A percentile compares a stretch with the other conserved stretches of the same genome.
phyloP scores from a whole-genome alignment of 2,329 filamentous ascomycete species.

The Xylaria sp. region DNA sequence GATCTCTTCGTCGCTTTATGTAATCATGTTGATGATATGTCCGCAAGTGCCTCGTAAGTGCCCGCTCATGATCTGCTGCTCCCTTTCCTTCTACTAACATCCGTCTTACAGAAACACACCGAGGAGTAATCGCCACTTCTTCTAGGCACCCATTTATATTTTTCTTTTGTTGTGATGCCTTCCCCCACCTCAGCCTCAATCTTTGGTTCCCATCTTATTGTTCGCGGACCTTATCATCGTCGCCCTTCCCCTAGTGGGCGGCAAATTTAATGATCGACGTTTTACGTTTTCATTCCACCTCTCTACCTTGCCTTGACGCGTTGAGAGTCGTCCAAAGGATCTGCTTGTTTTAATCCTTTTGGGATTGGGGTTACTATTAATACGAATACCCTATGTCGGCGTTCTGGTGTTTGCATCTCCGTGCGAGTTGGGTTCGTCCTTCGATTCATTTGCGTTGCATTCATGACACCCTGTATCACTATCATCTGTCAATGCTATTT shows the following conservation, averaged over 20 bases:
- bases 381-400: constrained; percentile 46
- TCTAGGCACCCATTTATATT: constrained; percentile 37
- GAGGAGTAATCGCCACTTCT: constrained; percentile 59
- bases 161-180: constrained; percentile 22
- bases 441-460: neutral
- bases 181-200: constrained; percentile 14
- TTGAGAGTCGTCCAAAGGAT: neutral
- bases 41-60: constrained; percentile 65
- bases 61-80: neutral
- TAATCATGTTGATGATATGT: constrained; percentile 84
- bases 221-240: constrained; percentile 27
- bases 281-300: constrained; percentile 22
- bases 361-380: constrained; percentile 35
- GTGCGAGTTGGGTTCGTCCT: constrained; percentile 2
- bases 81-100: constrained; percentile 27
- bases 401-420: constrained; percentile 36
- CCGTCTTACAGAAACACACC: constrained; percentile 54
- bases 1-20: constrained; percentile 93
- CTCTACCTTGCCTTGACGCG: neutral
- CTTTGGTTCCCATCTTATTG: constrained; percentile 28
- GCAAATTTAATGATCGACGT: constrained; percentile 47
- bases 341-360: constrained; percentile 33
- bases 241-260: constrained; percentile 10
- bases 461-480: constrained; percentile 41
- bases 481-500: neutral